Conservation (phyloP, 176 grass and related monocot genomes). For the Avena eriantha region DNA sequence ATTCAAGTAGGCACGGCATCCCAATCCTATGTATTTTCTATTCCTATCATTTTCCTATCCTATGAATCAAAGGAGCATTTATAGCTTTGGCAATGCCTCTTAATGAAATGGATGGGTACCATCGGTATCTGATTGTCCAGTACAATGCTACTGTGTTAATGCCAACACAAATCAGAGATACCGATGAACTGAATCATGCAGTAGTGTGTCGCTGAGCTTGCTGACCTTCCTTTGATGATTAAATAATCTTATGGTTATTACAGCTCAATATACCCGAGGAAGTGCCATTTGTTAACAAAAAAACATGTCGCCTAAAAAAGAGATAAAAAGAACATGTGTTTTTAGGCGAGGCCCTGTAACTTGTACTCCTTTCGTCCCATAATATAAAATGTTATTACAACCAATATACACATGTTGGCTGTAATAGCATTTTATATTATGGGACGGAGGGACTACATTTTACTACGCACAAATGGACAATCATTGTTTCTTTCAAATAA, state of each 20-base stretch:
- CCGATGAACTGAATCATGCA: not conserved
- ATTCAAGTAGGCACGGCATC: no score
- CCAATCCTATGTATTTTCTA: no score
- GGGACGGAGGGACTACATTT: no score
- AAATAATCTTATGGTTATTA: not conserved
- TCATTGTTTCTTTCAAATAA: not conserved
- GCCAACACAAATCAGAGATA: not conserved
- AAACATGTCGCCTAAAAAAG: not conserved
- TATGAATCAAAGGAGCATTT: not conserved
- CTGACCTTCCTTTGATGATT: not conserved
- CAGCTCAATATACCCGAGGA: not conserved
- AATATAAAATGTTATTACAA: no score
- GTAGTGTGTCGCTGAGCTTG: not conserved
- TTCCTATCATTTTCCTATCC: no score
- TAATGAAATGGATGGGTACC: not conserved
- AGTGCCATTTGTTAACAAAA: not conserved
- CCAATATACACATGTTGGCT: no score
- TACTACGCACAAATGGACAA: not conserved
- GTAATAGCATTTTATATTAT: no score
- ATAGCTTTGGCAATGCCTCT: not conserved
- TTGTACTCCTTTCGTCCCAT: not conserved
- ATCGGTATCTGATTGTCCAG: not conserved
- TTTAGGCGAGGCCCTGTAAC: not conserved
- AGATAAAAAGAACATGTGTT: not conserved
- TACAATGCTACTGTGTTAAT: slow-evolving; percentile 3